These are phyloP conservation scores for Ilyonectria sp. DNA, from an alignment of 2,329 filamentous ascomycete species.

Conservation along the genomic window DNA sequence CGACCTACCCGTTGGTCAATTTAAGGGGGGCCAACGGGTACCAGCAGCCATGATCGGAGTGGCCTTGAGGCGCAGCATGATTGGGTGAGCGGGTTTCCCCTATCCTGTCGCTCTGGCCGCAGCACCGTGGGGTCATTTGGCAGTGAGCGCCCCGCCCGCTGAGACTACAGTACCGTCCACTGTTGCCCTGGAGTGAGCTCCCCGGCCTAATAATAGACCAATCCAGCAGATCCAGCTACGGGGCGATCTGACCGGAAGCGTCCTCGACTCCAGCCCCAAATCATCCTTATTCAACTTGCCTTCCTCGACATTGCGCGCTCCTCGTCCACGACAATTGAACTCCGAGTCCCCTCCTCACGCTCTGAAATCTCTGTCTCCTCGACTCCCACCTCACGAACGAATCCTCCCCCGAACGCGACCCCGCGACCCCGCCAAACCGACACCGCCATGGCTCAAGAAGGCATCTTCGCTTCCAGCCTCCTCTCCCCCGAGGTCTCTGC, in stretches of 20 bases:
- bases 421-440: conserved; percentile 40
- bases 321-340: conserved; percentile 16
- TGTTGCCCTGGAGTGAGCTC: conserved; percentile 12
- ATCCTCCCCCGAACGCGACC: conserved; percentile 25
- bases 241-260: conserved; percentile 12
- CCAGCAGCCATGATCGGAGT: conserved; percentile 1
- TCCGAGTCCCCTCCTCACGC: background rate
- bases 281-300: conserved; percentile 10
- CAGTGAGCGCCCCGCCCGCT: conserved; percentile 10
- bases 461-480: conserved; percentile 83
- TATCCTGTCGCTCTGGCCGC: background rate
- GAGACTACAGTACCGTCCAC: conserved; percentile 4
- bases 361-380: background rate
- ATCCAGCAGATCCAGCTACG: conserved; percentile 4
- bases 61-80: conserved; percentile 29
- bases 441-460: conserved; percentile 57
- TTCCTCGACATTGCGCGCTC: conserved; percentile 1
- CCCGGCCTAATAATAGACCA: conserved; percentile 26
- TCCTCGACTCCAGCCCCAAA: background rate
- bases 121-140: conserved; percentile 15
- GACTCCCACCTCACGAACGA: conserved; percentile 22
- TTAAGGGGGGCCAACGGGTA: no score
- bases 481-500: conserved; percentile 83
- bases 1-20: background rate
- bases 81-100: conserved; percentile 20